Conservation (phyloP, 1,139 yeast species). For the Hemisphaericaspora xylofermentans region DNA sequence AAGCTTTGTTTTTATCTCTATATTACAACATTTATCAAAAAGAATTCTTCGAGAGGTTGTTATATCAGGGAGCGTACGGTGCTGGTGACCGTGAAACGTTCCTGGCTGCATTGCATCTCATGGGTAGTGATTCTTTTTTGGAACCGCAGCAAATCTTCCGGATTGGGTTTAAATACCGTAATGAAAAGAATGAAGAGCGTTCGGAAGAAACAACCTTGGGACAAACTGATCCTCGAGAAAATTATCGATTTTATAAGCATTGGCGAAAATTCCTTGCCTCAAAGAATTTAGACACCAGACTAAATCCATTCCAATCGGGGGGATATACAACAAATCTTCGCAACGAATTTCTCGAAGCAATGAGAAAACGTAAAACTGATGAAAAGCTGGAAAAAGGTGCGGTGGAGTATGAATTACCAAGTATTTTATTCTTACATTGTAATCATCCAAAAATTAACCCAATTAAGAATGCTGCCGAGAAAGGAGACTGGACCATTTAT, state of each 20-base stretch:
- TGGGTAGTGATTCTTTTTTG: constrained; percentile 35
- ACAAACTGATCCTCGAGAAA: constrained; percentile 33
- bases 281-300: constrained; percentile 25
- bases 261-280: constrained; percentile 29
- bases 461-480: constrained; percentile 21
- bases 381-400: constrained; percentile 12
- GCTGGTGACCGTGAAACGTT: constrained; percentile 42
- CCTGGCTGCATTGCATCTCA: constrained; percentile 38
- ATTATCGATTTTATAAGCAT: constrained; percentile 21
- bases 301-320: constrained; percentile 33
- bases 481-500: constrained; percentile 17
- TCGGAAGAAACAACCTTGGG: constrained; percentile 31
- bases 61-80: constrained; percentile 40
- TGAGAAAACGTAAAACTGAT: constrained; percentile 12
- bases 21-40: constrained; percentile 35
- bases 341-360: constrained; percentile 20
- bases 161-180: constrained; percentile 23
- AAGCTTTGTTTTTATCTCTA: constrained; percentile 28
- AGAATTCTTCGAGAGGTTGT: constrained; percentile 27
- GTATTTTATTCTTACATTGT: constrained; percentile 38
- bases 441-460: constrained; percentile 45
- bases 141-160: constrained; percentile 24
- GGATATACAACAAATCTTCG: constrained; percentile 23
- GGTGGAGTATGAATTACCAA: constrained; percentile 21
- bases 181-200: constrained; percentile 18